These are phyloP conservation scores for Chytriomyces sp. DNA, from an alignment of 192 early-diverging fungal genomes.

Conservation along the genomic window DNA sequence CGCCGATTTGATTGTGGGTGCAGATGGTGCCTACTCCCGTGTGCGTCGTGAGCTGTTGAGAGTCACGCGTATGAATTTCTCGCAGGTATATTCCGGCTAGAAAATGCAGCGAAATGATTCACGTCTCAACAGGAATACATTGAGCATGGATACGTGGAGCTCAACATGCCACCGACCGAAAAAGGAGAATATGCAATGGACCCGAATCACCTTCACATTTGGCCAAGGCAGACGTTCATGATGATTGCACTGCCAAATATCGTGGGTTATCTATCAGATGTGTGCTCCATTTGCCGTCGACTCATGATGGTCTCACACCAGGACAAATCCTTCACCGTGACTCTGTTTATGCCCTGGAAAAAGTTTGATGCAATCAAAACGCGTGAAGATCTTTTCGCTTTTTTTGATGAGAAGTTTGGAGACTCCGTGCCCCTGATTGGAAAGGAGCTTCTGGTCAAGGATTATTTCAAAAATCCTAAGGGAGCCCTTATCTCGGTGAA, in stretches of 20 bases:
- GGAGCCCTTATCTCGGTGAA: conserved; percentile 84
- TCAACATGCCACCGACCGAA: conserved; percentile 75
- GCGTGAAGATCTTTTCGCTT: not conserved
- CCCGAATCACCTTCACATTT: conserved; percentile 93
- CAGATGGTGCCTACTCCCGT: conserved; percentile 58
- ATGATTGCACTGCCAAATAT: conserved; percentile 96
- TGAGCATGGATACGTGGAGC: conserved; percentile 88
- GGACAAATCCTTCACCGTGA: conserved; percentile 94
- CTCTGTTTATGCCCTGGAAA: conserved; percentile 91
- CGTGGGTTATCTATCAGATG: conserved; percentile 41
- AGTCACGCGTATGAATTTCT: conserved; percentile 76
- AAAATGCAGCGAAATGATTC: too few species aligned
- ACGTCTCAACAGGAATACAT: too few species aligned
- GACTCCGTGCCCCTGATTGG: conserved; percentile 71
- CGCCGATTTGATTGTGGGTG: conserved; percentile 43
- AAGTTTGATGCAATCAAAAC: conserved; percentile 59
- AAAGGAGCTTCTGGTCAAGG: conserved; percentile 63
- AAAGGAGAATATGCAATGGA: conserved; percentile 80
- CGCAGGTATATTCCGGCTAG: too few species aligned
- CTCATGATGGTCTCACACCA: conserved; percentile 28
- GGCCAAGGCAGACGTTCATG: conserved; percentile 96
- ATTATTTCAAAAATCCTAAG: conserved; percentile 81
- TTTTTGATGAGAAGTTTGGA: conserved; percentile 60
- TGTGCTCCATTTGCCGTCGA: too few species aligned
- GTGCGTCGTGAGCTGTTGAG: conserved; percentile 83